Percentiles rank a stretch among this genome's conserved stretches.
phyloP scores from a whole-genome alignment of 2,329 filamentous ascomycete species.

The Botrytis medusae region DNA sequence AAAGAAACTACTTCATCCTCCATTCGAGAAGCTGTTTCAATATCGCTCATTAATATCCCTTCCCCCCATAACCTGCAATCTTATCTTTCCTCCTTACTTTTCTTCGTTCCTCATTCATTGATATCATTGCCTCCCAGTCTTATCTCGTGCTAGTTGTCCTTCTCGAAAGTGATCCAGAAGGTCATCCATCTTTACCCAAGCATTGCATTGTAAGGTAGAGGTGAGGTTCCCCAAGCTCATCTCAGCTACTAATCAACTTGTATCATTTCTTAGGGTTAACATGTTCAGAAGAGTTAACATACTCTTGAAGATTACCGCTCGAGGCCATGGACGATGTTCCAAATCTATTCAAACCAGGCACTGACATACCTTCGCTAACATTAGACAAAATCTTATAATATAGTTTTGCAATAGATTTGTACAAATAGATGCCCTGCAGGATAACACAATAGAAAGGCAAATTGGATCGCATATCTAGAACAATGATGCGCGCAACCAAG shows the following conservation, averaged over 20 bases:
- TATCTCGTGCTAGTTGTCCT: background rate
- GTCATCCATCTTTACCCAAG: rapidly evolving
- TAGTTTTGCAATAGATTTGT: background rate
- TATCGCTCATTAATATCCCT: background rate
- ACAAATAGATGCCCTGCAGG: background rate
- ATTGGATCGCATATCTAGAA: background rate
- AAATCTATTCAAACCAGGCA: background rate
- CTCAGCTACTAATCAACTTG: background rate
- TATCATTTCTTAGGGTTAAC: background rate
- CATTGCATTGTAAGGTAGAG: background rate
- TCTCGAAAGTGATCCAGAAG: rapidly evolving
- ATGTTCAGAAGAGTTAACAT: background rate
- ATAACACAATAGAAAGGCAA: background rate
- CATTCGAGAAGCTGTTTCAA: background rate
- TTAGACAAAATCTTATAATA: background rate
- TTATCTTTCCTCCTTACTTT: background rate
- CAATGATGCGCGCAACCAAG: background rate
- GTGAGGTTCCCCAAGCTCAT: background rate
- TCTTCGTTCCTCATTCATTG: background rate
- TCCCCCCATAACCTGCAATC: background rate
- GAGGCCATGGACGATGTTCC: background rate
- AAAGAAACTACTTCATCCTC: background rate
- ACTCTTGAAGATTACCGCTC: background rate
- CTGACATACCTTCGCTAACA: background rate
- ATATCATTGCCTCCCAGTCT: background rate